These are phyloP conservation scores for Penicillium sp. DNA, from an alignment of 2,329 filamentous ascomycete species.

Conservation along the genomic window DNA sequence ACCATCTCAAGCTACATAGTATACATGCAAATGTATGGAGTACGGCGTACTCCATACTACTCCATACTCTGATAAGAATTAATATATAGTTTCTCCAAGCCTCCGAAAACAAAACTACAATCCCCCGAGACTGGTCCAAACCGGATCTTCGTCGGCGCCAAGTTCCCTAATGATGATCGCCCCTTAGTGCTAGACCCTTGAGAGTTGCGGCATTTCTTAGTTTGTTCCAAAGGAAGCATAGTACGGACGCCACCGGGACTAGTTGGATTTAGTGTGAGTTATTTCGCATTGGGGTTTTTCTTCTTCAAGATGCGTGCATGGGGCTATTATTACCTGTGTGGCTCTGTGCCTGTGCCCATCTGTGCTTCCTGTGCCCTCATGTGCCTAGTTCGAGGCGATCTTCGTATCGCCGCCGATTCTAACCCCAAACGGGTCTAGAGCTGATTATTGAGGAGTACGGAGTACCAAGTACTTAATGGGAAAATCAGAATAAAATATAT, in stretches of 20 bases:
- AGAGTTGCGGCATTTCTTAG: slow-evolving; percentile 13
- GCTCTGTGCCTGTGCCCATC: not conserved
- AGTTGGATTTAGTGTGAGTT: not conserved
- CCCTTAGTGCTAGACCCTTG: slow-evolving; percentile 6
- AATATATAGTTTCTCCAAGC: slow-evolving; percentile 1
- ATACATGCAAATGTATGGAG: not conserved
- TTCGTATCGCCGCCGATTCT: not conserved
- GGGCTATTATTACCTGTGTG: not conserved
- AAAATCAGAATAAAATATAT: not conserved
- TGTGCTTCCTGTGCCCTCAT: not conserved
- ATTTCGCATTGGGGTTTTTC: not conserved
- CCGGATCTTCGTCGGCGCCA: slow-evolving; percentile 5
- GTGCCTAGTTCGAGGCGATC: not conserved
- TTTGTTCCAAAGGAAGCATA: not conserved
- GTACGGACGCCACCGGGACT: slow-evolving; percentile 8
- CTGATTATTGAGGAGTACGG: not conserved
- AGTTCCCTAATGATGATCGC: slow-evolving; percentile 7
- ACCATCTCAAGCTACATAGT: not conserved
- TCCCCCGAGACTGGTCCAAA: slow-evolving; percentile 3
- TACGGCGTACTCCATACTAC: too few species aligned
- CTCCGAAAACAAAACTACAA: not conserved
- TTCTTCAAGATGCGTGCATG: slow-evolving; percentile 1
- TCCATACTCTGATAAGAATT: not conserved
- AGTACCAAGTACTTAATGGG: not conserved
- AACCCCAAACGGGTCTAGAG: not conserved